phyloP scores from a whole-genome alignment of 1,284 basidiomycete genomes.

The Veloporphyrellus conicus region DNA sequence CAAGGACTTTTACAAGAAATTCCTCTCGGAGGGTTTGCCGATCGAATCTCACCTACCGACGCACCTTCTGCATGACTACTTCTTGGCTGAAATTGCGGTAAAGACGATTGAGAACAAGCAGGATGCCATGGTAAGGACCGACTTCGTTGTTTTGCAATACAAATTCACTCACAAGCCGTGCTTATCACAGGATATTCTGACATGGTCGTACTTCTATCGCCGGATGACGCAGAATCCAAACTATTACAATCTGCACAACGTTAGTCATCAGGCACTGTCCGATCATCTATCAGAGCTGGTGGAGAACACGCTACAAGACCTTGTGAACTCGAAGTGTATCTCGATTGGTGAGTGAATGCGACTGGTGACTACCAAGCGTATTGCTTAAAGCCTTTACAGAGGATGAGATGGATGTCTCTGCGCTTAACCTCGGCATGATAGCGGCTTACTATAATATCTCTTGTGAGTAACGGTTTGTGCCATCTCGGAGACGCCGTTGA shows the following conservation, averaged over 20 bases:
- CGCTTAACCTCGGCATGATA: conserved; percentile 94
- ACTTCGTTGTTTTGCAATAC: neutral
- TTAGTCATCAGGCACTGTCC: conserved; percentile 88
- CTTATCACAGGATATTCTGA: conserved; percentile 71
- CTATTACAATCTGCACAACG: conserved; percentile 93
- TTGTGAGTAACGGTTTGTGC: conserved; percentile 44
- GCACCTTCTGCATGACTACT: conserved; percentile 90
- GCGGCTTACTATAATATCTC: conserved; percentile 91
- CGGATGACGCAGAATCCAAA: conserved; percentile 94
- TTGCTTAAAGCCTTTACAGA: conserved; percentile 42
- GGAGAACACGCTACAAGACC: conserved; percentile 86
- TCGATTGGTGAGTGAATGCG: conserved; percentile 63
- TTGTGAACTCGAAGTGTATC: conserved; percentile 94
- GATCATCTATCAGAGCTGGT: conserved; percentile 96
- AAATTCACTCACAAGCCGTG: conserved; percentile 7
- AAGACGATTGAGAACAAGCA: conserved; percentile 99
- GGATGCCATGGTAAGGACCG: conserved; percentile 75
- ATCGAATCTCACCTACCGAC: conserved; percentile 92
- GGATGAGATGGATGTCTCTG: conserved; percentile 90
- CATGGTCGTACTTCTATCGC: conserved; percentile 96
- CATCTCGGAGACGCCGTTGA: neutral
- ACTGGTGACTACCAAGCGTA: neutral
- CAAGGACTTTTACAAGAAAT: conserved; percentile 99
- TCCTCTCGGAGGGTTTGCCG: conserved; percentile 94
- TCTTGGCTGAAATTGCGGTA: conserved; percentile 97